A percentile compares a stretch with the other conserved stretches of the same genome.
Conservation (phyloP, 2,329 filamentous ascomycete genomes). For the Aureobasidium sp. region DNA sequence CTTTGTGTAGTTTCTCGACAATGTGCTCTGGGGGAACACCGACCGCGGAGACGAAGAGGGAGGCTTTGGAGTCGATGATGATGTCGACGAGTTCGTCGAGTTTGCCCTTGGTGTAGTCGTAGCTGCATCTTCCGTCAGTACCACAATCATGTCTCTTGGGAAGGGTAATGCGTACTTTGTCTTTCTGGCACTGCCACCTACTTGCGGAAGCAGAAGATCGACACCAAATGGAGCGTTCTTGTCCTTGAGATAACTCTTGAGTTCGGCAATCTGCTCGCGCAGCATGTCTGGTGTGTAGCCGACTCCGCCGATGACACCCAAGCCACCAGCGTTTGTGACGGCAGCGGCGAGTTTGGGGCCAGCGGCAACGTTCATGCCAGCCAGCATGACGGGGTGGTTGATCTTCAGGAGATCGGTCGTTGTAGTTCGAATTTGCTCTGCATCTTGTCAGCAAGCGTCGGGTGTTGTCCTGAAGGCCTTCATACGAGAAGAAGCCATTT, state of each 20-base stretch:
- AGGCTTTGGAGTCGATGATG: slow-evolving; percentile 84
- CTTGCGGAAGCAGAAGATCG: slow-evolving; percentile 85
- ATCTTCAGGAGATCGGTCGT: slow-evolving; percentile 96
- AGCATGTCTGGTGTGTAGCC: slow-evolving; percentile 98
- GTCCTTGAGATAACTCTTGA: slow-evolving; percentile 79
- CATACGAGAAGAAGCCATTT: slow-evolving; percentile 76
- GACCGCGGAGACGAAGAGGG: slow-evolving; percentile 93
- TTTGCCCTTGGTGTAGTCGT: slow-evolving; percentile 99
- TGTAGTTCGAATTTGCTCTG: slow-evolving; percentile 83
- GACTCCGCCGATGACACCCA: slow-evolving; percentile 92
- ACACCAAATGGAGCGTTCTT: slow-evolving; percentile 95
- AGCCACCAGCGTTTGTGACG: slow-evolving; percentile 90
- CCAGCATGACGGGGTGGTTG: slow-evolving; percentile 90
- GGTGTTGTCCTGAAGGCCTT: slow-evolving; percentile 23
- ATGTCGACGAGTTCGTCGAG: slow-evolving; percentile 83
- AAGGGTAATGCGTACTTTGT: slow-evolving; percentile 45
- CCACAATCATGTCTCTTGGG: not conserved
- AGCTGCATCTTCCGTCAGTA: slow-evolving; percentile 48
- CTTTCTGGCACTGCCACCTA: slow-evolving; percentile 88
- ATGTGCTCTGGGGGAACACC: slow-evolving; percentile 83
- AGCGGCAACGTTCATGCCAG: slow-evolving; percentile 98
- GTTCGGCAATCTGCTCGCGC: slow-evolving; percentile 83
- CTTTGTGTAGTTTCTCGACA: slow-evolving; percentile 80
- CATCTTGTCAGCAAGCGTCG: slow-evolving; percentile 22
- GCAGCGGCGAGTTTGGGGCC: slow-evolving; percentile 93